A percentile compares a stretch with the other conserved stretches of the same genome.
Evolutionary conservation across 352 stramenopile genomes (phyloP).

Genomic region (Phytophthora brassicae): DNA sequence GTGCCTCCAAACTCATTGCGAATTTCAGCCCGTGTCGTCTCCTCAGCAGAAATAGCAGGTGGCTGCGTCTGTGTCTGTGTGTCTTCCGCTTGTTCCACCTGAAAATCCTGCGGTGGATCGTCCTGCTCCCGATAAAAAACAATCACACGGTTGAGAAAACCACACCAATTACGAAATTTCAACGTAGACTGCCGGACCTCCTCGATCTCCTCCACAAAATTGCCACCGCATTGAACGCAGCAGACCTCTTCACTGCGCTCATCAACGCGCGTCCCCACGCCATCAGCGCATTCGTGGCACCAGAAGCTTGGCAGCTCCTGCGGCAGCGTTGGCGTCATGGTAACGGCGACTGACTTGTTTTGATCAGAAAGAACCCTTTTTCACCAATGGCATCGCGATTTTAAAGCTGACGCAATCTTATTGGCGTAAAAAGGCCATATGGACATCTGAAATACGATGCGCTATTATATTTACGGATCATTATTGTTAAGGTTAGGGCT

Average conservation of each 20-base stretch:
- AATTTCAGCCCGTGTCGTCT: slow-evolving; percentile 22
- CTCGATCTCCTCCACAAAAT: slow-evolving; percentile 89
- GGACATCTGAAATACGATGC: no score
- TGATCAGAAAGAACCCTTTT: background rate
- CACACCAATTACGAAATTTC: background rate
- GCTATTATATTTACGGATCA: no score
- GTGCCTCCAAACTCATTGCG: slow-evolving; percentile 38
- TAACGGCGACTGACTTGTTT: slow-evolving; percentile 27
- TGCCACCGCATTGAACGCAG: slow-evolving; percentile 67
- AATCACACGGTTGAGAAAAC: slow-evolving; percentile 10
- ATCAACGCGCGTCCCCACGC: slow-evolving; percentile 63
- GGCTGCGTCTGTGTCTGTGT: slow-evolving; percentile 24
- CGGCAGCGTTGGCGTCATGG: slow-evolving; percentile 20
- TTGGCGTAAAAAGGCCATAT: slow-evolving; percentile 14
- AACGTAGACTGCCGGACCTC: slow-evolving; percentile 30
- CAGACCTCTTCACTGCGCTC: slow-evolving; percentile 64
- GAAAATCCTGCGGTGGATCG: slow-evolving; percentile 65
- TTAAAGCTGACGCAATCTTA: slow-evolving; percentile 26
- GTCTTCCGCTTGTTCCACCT: slow-evolving; percentile 26
- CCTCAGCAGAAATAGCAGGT: background rate
- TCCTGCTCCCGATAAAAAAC: slow-evolving; percentile 36
- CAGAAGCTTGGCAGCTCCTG: slow-evolving; percentile 53
- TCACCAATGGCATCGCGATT: background rate
- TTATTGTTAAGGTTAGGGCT: no score
- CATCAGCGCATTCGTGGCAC: slow-evolving; percentile 76